phyloP scores from a whole-genome alignment of 768 basidiomycete species.

The Pleurotus djamor region DNA sequence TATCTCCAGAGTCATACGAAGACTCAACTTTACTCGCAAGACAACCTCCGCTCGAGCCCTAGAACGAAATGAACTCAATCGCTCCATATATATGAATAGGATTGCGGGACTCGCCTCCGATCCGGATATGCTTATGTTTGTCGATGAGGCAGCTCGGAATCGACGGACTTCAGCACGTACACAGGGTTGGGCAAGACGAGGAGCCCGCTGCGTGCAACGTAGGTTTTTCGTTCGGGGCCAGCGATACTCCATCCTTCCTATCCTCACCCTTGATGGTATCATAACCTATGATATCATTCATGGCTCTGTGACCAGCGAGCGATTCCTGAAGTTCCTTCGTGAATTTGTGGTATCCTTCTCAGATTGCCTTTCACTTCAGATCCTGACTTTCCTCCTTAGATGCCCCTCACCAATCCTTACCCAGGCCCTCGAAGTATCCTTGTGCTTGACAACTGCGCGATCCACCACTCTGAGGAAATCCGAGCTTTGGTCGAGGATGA shows the following conservation, averaged over 20 bases:
- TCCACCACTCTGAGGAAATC: constrained; percentile 34
- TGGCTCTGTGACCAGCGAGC: constrained; percentile 29
- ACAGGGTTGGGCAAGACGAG: constrained; percentile 14
- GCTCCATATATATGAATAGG: constrained; percentile 1
- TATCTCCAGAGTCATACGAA: not conserved
- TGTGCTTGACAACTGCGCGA: constrained; percentile 37
- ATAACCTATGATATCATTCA: constrained; percentile 29
- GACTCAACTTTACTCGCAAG: not conserved
- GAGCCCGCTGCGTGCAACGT: constrained; percentile 17
- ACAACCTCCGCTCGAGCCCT: not conserved
- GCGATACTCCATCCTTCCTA: constrained; percentile 24
- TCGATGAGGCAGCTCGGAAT: constrained; percentile 26
- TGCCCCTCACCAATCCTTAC: constrained; percentile 21
- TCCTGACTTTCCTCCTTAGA: constrained; percentile 13
- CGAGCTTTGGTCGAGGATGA: constrained; percentile 22
- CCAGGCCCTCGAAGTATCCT: constrained; percentile 30
- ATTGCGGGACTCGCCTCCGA: not conserved
- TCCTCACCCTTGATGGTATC: constrained; percentile 23
- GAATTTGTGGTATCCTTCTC: constrained; percentile 22
- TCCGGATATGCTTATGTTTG: constrained; percentile 12
- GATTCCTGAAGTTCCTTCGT: constrained; percentile 25
- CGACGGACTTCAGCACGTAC: constrained; percentile 15
- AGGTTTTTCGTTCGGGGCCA: constrained; percentile 21
- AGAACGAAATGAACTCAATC: not conserved
- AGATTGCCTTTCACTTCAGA: constrained; percentile 12